Conservation (phyloP, 768 basidiomycete genomes). For the Tephrocybe sp. region DNA sequence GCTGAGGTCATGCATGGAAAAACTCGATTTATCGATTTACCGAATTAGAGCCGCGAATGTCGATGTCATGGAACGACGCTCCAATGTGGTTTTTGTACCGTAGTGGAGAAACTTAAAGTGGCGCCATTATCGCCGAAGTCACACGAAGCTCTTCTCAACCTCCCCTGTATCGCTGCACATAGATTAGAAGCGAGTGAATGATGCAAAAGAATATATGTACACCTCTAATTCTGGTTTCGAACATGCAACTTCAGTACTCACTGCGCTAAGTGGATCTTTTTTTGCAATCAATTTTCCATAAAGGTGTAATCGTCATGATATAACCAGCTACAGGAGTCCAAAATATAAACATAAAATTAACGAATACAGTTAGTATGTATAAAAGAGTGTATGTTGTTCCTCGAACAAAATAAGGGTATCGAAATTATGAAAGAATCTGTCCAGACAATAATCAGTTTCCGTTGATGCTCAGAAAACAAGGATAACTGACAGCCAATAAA, state of each 20-base stretch:
- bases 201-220: too few species aligned
- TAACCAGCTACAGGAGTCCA: neutral
- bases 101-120: too few species aligned
- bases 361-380: conserved; percentile 12
- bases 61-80: too few species aligned
- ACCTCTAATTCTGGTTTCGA: too few species aligned
- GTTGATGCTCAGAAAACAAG: neutral
- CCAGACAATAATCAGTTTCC: neutral
- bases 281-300: too few species aligned
- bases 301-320: neutral
- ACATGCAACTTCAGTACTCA: too few species aligned
- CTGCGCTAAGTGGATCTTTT: too few species aligned
- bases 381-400: neutral
- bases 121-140: too few species aligned
- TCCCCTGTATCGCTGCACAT: too few species aligned
- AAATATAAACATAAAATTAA: conserved; percentile 12
- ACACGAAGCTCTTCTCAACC: too few species aligned
- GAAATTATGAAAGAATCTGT: conserved; percentile 13
- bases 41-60: neutral
- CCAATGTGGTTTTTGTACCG: too few species aligned
- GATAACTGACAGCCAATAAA: conserved; percentile 77
- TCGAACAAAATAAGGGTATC: conserved; percentile 7
- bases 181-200: too few species aligned
- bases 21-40: neutral
- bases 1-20: neutral